Evolutionary conservation across 768 basidiomycete genomes (phyloP).

Genomic region (Cantharellus anzutake): DNA sequence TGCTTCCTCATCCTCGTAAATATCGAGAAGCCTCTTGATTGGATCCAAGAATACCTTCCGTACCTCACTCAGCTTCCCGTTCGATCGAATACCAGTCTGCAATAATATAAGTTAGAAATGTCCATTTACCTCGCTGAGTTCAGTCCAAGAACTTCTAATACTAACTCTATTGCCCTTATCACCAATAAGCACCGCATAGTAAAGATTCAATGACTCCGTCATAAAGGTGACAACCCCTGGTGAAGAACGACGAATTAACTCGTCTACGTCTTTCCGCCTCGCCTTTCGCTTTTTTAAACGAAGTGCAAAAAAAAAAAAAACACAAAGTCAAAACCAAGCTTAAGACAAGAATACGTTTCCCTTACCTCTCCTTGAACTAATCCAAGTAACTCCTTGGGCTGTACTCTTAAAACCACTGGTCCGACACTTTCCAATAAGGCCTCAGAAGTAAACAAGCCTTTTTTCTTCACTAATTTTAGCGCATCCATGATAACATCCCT

Average conservation of each 20-base stretch:
- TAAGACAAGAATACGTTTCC: background rate
- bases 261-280: background rate
- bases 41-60: too few species aligned
- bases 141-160: background rate
- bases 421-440: background rate
- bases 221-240: background rate
- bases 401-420: background rate
- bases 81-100: too few species aligned
- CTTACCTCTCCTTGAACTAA: background rate
- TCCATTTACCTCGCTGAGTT: too few species aligned
- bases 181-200: background rate
- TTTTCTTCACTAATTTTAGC: background rate
- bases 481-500: background rate
- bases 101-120: too few species aligned
- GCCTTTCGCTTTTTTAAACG: background rate
- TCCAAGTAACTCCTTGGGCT: background rate
- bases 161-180: background rate
- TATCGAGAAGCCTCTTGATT: too few species aligned
- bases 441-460: background rate
- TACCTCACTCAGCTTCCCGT: too few species aligned
- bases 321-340: background rate
- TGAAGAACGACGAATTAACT: too few species aligned
- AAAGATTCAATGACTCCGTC: background rate
- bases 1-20: too few species aligned
- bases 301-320: background rate